These are phyloP conservation scores for Nakazawaea ambrosiae DNA, from an alignment of 805 yeast species.

Conservation along the genomic window DNA sequence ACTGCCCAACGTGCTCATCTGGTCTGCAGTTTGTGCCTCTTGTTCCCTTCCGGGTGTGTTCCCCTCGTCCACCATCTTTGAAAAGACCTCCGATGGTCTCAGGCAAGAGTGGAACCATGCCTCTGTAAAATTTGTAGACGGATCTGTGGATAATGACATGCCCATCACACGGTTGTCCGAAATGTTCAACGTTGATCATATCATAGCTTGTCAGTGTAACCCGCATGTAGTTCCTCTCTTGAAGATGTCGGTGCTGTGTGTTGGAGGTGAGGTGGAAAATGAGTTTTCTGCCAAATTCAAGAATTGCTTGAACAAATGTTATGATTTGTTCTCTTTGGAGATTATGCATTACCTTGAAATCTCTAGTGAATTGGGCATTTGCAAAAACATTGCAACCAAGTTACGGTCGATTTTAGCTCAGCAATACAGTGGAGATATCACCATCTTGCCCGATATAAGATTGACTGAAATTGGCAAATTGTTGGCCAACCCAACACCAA, in stretches of 20 bases:
- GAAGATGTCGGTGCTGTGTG: constrained; percentile 57
- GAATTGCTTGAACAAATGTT: constrained; percentile 42
- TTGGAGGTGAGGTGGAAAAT: constrained; percentile 63
- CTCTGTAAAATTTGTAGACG: constrained; percentile 82
- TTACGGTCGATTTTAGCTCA: constrained; percentile 73
- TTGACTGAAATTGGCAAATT: constrained; percentile 53
- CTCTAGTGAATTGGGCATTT: constrained; percentile 67
- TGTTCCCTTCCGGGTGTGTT: constrained; percentile 93
- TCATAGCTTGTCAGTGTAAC: constrained; percentile 95
- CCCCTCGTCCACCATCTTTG: constrained; percentile 78
- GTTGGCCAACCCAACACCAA: constrained; percentile 76
- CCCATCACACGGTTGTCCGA: constrained; percentile 88
- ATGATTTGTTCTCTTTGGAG: constrained; percentile 61
- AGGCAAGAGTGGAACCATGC: constrained; percentile 76
- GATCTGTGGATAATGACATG: constrained; percentile 90
- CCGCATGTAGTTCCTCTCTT: constrained; percentile 92
- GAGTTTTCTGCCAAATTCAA: constrained; percentile 51
- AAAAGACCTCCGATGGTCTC: constrained; percentile 71
- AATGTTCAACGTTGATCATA: constrained; percentile 96
- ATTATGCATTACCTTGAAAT: constrained; percentile 71
- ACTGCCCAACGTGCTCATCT: constrained; percentile 72
- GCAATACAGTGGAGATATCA: constrained; percentile 87
- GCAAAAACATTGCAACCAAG: constrained; percentile 66
- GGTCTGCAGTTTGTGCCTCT: constrained; percentile 91
- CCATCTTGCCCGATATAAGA: constrained; percentile 75